Conservation (phyloP, 176 grass and related monocot species). For the Coix lacrymajobi region DNA sequence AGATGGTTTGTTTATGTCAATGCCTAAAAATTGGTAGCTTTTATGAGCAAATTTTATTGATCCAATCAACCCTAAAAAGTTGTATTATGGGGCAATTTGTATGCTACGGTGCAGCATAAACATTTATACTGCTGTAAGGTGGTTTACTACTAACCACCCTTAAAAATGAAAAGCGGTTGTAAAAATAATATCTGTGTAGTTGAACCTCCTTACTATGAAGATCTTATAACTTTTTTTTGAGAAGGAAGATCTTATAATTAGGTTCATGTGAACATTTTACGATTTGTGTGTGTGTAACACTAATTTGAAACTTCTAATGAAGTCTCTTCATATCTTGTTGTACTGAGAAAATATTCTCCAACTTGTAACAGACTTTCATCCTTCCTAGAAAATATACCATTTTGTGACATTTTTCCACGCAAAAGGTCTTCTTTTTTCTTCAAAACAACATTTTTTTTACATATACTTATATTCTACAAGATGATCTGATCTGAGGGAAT, state of each 20-base stretch:
- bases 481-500: slow-evolving; percentile 24
- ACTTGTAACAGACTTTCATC: neutral
- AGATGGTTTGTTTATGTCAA: no score
- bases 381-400: neutral
- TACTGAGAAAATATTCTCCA: neutral
- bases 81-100: neutral
- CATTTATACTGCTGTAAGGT: neutral
- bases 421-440: neutral
- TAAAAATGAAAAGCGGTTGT: neutral
- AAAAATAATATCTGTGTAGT: neutral
- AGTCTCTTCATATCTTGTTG: neutral
- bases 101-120: neutral
- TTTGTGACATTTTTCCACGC: neutral
- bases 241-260: neutral
- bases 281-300: neutral
- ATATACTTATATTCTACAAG: neutral
- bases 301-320: neutral
- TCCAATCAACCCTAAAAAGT: neutral
- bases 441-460: neutral
- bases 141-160: neutral
- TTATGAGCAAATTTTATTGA: no score
- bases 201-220: neutral
- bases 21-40: no score
- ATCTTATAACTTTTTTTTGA: no score
- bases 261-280: neutral